Percentiles rank a stretch among this genome's conserved stretches.
These are phyloP conservation scores for Ceriops tagal DNA, from an alignment of 345 rosid genomes.

Conservation along the genomic window DNA sequence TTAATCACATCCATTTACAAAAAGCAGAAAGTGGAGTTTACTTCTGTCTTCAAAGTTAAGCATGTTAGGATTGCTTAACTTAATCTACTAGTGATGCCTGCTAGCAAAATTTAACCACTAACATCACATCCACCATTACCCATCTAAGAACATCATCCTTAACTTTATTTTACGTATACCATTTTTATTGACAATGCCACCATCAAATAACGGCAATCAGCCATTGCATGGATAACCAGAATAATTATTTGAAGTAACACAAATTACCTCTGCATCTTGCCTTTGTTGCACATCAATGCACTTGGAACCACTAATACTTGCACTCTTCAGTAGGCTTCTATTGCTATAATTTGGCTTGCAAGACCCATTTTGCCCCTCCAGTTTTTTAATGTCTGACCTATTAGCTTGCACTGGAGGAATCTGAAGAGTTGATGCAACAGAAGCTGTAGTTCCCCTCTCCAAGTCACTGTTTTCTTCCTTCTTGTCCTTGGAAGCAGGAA, in stretches of 20 bases:
- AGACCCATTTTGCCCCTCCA: constrained; percentile 24
- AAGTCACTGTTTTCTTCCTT: constrained; percentile 24
- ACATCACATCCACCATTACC: too few relatives aligned
- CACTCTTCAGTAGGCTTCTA: constrained; percentile 87
- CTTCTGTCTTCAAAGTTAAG: background rate
- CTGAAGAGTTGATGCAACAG: constrained; percentile 49
- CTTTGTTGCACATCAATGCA: constrained; percentile 57
- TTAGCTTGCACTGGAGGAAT: constrained; percentile 43
- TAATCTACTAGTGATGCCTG: background rate
- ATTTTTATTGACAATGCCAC: background rate
- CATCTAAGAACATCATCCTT: background rate
- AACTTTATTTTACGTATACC: background rate
- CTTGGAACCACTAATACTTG: constrained; percentile 92
- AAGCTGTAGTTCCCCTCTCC: constrained; percentile 41
- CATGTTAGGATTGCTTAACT: background rate
- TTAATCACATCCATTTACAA: too few relatives aligned
- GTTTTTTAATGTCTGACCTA: constrained; percentile 23
- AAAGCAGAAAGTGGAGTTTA: too few relatives aligned
- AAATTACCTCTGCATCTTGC: constrained; percentile 45
- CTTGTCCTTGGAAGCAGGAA: constrained; percentile 62
- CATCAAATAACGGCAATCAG: background rate
- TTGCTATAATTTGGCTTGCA: constrained; percentile 41
- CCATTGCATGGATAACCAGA: background rate
- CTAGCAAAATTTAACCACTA: too few relatives aligned
- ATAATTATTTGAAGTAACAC: background rate